Evolutionary conservation across 371 early-diverging fungal species (phyloP).

Genomic region (Mortierella sp.): DNA sequence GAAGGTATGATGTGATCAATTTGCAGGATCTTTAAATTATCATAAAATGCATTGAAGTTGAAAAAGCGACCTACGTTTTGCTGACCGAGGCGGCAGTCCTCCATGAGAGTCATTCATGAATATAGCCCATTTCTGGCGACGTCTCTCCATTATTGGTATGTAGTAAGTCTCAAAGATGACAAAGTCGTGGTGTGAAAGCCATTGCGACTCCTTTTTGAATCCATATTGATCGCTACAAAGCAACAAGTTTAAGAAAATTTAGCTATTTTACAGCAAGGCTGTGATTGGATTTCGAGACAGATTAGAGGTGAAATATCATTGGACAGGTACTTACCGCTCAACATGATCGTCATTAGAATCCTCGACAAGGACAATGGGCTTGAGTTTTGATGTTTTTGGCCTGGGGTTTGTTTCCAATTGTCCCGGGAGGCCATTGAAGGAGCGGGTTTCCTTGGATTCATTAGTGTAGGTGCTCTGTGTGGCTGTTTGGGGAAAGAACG

Average conservation of each 20-base stretch:
- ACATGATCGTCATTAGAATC: constrained; percentile 48
- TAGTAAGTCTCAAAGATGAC: constrained; percentile 70
- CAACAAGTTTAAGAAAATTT: background rate
- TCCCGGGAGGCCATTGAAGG: constrained; percentile 43
- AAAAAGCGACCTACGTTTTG: constrained; percentile 65
- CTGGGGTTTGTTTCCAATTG: constrained; percentile 46
- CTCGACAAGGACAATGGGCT: constrained; percentile 46
- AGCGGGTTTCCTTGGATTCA: constrained; percentile 54
- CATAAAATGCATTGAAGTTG: background rate
- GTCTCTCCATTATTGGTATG: constrained; percentile 68
- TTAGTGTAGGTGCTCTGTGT: constrained; percentile 35
- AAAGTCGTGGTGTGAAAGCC: constrained; percentile 69
- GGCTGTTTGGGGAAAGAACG: constrained; percentile 40
- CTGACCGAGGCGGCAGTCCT: constrained; percentile 66
- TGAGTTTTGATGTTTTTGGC: constrained; percentile 42
- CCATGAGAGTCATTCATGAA: constrained; percentile 69
- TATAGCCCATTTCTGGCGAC: constrained; percentile 72
- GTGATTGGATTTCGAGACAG: background rate
- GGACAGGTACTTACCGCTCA: constrained; percentile 35
- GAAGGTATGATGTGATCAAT: background rate
- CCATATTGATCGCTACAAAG: constrained; percentile 74
- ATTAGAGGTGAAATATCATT: background rate
- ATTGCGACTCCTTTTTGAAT: constrained; percentile 72
- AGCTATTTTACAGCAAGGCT: background rate
- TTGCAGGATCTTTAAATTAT: background rate